Evolutionary conservation across 495 filamentous ascomycete genomes (phyloP), one percentile per base, ranked within the genome.

Genomic region (Podospora conica): DNA sequence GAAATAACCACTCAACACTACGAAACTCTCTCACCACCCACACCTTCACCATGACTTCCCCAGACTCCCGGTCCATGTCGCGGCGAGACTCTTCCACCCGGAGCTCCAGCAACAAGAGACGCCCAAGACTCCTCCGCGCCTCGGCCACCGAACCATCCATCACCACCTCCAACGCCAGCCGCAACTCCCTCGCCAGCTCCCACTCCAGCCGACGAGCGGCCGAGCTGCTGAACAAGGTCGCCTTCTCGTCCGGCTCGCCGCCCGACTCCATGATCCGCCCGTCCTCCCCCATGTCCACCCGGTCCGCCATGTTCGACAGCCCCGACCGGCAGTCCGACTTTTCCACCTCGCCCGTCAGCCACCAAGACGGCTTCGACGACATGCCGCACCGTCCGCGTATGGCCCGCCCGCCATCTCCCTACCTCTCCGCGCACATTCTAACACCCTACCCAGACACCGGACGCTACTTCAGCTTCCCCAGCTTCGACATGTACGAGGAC

Each of bases 401-500:
- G 75, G 65, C 22, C 22, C 62, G 3, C 25, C 31, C n/a, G 2
- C 40, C 0, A 24, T 4, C 24, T 62, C 18, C 15, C 5, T 53
- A 28, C 22, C 1, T 10, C 12, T 11, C 23, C 6, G 22, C 15
- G 54, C 18, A 48, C 7, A 48, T 48, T 56, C 72, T 76, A 56
- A 71, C 71, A 24, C 25, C 55, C 22, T 60, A 22, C 23, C 20
- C 64, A 80, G 78, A 70, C 24, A 76, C 76, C 9, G 79, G 72
- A 12, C 77, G 80, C 58, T 86, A 86, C 66, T 82, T 84, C 64
- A 84, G 82, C 77, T 86, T 86, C 71, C 83, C 83, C 20, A 85
- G 80, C 74, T 84, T 85, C 68, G 83, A 86, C 59, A 70, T 76
- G 56, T 82, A 80, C 73, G 79, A 80, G 48, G 75, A 71, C 59